Conservation (phyloP, 495 filamentous ascomycete species). For the Neurospora hispaniola region DNA sequence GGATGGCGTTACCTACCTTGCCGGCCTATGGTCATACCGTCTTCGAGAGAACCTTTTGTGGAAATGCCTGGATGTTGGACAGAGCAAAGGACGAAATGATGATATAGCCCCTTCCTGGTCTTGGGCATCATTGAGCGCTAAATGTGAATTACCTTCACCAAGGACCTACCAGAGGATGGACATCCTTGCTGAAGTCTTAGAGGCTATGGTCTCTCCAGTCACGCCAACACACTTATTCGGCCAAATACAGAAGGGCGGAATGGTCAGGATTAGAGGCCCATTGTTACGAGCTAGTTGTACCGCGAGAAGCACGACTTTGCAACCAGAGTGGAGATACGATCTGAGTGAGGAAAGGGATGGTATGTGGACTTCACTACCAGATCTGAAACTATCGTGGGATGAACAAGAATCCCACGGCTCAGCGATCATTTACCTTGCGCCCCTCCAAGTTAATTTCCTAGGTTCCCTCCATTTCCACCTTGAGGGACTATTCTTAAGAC, state of each 20-base stretch:
- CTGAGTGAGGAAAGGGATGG: no score
- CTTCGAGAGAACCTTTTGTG: background rate
- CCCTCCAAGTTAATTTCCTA: background rate
- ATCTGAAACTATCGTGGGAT: background rate
- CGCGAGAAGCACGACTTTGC: no score
- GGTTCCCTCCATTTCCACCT: background rate
- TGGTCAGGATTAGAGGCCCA: background rate
- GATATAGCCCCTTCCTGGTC: background rate
- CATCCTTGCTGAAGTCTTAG: background rate
- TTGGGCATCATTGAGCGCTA: background rate
- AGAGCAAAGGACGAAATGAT: background rate
- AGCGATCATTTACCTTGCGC: background rate
- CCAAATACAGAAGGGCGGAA: background rate
- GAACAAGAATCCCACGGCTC: background rate
- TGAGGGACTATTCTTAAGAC: background rate
- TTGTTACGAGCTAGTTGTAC: background rate
- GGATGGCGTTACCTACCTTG: slow-evolving; percentile 9
- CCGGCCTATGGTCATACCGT: slow-evolving; percentile 11
- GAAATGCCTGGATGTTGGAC: background rate
- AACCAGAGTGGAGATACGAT: no score
- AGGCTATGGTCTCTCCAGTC: background rate
- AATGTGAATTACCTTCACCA: no score
- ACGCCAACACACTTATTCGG: background rate
- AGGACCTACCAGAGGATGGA: background rate
- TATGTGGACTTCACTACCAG: no score